Base-by-base conservation (phyloP, 2,329 filamentous ascomycete genomes). In the Pochonia chlamydosporia region DNA sequence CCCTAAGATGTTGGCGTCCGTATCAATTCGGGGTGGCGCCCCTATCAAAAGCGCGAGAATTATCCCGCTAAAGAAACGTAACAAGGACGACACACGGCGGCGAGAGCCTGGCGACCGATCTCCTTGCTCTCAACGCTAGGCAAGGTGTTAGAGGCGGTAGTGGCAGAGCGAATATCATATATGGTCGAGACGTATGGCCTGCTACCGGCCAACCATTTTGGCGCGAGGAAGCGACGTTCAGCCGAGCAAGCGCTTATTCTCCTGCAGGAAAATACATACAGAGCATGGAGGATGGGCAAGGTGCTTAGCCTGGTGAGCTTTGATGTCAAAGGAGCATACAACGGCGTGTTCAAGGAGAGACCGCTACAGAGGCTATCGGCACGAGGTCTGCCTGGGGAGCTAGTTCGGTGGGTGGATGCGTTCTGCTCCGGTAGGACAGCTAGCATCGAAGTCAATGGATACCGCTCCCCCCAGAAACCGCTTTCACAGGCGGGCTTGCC, bases 291-390 rank as follows among this genome's bases (percentile, higher is more conserved):
- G 7, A 20, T 6, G 5, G 13, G 40, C 24, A 28, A 31, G 14
- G 25, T 50, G 36, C 41, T 67, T 7, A 65, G 61, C 35, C 55
- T 69, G 13, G 53, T 66, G 40, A 64, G 59, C 47, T 69, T 69
- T 44, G 61, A 70, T 52, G 56, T 71, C 3, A 69, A 70, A 50
- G 65, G 67, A 18, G 66, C 63, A 44, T 70, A 66, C 49, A 69
- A 70, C 43, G 58, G 67, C 13, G 63, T 70, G 16, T 65, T 51
- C 28, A 65, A 65, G 46, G 56, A 64, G 40, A 47, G 61, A 52
- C 46, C 55, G 7, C 31, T 56, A 31, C 43, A 54, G 41, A 53
- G 54, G 39, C 24, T 57, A 23, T 26, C 18, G 35, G 54, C 50
- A 14, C 28, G 59, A 42, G 51, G 54, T 3, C 55, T 63, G 18